Evolutionary conservation across 176 grass and related monocot species (phyloP).

Genomic region (Oryza longistaminata): DNA sequence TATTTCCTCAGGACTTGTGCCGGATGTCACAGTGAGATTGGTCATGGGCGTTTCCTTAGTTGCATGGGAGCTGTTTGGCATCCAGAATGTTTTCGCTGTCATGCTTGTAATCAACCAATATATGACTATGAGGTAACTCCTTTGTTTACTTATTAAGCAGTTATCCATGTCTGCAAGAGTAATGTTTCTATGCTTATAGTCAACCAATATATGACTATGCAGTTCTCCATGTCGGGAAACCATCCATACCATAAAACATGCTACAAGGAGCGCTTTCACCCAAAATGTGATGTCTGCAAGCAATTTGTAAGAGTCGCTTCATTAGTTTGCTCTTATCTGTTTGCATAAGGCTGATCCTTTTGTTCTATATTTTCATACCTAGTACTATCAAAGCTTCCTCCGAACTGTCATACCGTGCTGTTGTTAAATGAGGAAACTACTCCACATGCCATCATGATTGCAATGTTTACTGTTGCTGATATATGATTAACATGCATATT

Average conservation of each 20-base stretch:
- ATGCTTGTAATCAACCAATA: constrained; percentile 82
- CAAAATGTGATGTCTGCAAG: constrained; percentile 97
- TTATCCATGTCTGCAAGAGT: neutral
- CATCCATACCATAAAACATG: constrained; percentile 85
- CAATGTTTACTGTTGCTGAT: constrained; percentile 22
- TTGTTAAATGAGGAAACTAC: neutral
- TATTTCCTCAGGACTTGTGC: constrained; percentile 66
- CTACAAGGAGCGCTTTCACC: constrained; percentile 85
- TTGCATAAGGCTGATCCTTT: neutral
- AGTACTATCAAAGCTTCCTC: constrained; percentile 6
- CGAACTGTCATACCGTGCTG: neutral
- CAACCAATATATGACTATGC: constrained; percentile 10
- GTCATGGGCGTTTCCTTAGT: constrained; percentile 75
- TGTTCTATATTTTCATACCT: constrained; percentile 8
- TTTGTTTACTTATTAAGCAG: constrained; percentile 18
- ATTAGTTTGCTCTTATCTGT: constrained; percentile 16
- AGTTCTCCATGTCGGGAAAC: constrained; percentile 92
- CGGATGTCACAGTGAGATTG: constrained; percentile 85
- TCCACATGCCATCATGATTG: constrained; percentile 6
- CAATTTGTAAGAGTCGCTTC: constrained; percentile 73
- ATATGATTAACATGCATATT: neutral
- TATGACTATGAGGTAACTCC: constrained; percentile 78
- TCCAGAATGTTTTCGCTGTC: constrained; percentile 88
- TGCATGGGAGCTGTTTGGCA: constrained; percentile 93
- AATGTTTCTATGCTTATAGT: neutral